phyloP scores from a whole-genome alignment of 2,329 filamentous ascomycete genomes.

The Scedosporium dehoogii region DNA sequence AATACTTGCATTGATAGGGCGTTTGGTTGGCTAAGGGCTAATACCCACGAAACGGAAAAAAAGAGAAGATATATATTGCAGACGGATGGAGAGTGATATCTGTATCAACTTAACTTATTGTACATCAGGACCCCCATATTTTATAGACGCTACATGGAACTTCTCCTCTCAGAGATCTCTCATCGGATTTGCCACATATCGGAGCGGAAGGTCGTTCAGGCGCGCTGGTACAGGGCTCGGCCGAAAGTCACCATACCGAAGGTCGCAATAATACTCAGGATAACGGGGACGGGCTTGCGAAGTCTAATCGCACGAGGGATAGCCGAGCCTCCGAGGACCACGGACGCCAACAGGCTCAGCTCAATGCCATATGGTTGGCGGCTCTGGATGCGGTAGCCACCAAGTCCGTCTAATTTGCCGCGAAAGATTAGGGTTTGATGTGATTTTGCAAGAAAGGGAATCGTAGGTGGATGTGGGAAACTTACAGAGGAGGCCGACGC shows the following conservation, averaged over 20 bases:
- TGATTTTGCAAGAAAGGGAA: not conserved
- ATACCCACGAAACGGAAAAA: conserved; percentile 1
- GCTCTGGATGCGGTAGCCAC: conserved; percentile 70
- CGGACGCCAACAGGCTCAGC: conserved; percentile 75
- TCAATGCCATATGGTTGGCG: conserved; percentile 75
- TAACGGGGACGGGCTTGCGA: conserved; percentile 73
- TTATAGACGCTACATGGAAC: conserved; percentile 3
- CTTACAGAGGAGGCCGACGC: conserved; percentile 61
- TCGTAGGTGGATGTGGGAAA: conserved; percentile 7
- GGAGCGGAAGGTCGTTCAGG: conserved; percentile 17
- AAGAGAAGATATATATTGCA: conserved; percentile 7
- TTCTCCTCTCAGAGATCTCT: not conserved
- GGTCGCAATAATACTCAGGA: conserved; percentile 66
- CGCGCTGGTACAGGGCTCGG: conserved; percentile 44
- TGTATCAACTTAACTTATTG: conserved; percentile 11
- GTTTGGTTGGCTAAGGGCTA: not conserved
- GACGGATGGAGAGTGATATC: not conserved
- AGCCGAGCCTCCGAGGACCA: conserved; percentile 74
- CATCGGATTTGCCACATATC: not conserved
- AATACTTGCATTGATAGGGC: not conserved
- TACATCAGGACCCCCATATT: not conserved
- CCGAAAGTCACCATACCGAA: conserved; percentile 77
- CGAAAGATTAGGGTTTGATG: conserved; percentile 1
- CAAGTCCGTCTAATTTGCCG: conserved; percentile 53
- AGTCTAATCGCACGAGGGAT: conserved; percentile 79